These are phyloP conservation scores for Albugo candida DNA, from an alignment of 352 stramenopile species.

Conservation along the genomic window DNA sequence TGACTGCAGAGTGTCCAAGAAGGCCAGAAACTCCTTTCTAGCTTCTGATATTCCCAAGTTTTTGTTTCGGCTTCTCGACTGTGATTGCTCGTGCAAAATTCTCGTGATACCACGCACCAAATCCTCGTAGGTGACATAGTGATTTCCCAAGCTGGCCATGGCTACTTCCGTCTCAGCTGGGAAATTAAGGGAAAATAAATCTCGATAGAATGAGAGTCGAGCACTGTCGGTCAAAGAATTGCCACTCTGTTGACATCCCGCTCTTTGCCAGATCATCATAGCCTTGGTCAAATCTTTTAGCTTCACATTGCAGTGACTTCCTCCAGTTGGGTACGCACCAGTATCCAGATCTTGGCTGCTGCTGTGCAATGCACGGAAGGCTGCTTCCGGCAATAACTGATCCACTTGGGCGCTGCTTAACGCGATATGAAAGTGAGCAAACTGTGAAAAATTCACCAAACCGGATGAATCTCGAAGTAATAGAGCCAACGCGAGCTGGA, in stretches of 20 bases:
- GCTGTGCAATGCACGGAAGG: slow-evolving; percentile 34
- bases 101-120: slow-evolving; percentile 31
- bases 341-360: slow-evolving; percentile 1
- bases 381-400: slow-evolving; percentile 49
- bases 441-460: slow-evolving; percentile 76
- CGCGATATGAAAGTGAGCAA: slow-evolving; percentile 76
- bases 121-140: slow-evolving; percentile 48
- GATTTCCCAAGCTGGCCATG: slow-evolving; percentile 13
- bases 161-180: no score
- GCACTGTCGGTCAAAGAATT: no score
- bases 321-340: neutral
- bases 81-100: slow-evolving; percentile 3
- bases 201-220: no score
- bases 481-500: slow-evolving; percentile 38
- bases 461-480: slow-evolving; percentile 52
- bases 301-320: neutral
- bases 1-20: slow-evolving; percentile 20
- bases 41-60: no score
- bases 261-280: neutral
- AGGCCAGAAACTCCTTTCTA: slow-evolving; percentile 17
- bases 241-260: no score
- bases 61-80: no score
- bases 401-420: slow-evolving; percentile 43
- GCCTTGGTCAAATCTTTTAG: neutral
- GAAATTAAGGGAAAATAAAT: no score